These are phyloP conservation scores for Sclerotinia spermophila DNA, from an alignment of 2,329 filamentous ascomycete species.

Conservation along the genomic window DNA sequence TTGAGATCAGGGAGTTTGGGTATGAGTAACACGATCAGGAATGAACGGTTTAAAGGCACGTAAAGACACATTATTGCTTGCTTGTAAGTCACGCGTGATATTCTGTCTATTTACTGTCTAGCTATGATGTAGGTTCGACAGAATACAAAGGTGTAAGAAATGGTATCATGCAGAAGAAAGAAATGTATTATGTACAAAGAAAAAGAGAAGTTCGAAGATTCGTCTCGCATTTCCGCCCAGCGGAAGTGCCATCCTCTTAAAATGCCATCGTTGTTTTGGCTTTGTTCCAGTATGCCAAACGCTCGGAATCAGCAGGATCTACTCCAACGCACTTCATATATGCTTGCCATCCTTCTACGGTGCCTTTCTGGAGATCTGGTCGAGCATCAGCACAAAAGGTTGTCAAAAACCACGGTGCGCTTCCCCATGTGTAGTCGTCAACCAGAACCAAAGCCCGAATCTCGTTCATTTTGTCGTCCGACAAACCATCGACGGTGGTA, in stretches of 20 bases:
- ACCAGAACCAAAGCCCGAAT: slow-evolving; percentile 50
- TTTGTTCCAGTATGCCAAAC: slow-evolving; percentile 48
- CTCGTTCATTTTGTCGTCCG: slow-evolving; percentile 30
- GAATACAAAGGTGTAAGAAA: background rate
- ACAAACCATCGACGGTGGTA: slow-evolving; percentile 33
- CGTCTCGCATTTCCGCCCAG: background rate
- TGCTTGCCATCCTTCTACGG: slow-evolving; percentile 46
- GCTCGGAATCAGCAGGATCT: slow-evolving; percentile 41
- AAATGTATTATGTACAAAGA: background rate
- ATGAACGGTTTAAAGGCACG: background rate
- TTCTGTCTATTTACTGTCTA: background rate
- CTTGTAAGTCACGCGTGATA: background rate
- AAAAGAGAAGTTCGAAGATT: background rate
- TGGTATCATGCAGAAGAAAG: background rate
- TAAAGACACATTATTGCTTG: background rate
- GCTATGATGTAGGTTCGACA: background rate
- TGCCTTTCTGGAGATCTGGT: slow-evolving; percentile 41
- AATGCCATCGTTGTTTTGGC: slow-evolving; percentile 41
- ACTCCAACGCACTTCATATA: slow-evolving; percentile 56
- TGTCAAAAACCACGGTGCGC: slow-evolving; percentile 58
- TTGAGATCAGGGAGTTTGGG: background rate
- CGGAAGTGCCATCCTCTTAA: background rate
- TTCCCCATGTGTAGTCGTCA: slow-evolving; percentile 52
- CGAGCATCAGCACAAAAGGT: slow-evolving; percentile 51
- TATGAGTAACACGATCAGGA: background rate